Evolutionary conservation across 352 stramenopile genomes (phyloP).

Genomic region (Blastocystis sp.): DNA sequence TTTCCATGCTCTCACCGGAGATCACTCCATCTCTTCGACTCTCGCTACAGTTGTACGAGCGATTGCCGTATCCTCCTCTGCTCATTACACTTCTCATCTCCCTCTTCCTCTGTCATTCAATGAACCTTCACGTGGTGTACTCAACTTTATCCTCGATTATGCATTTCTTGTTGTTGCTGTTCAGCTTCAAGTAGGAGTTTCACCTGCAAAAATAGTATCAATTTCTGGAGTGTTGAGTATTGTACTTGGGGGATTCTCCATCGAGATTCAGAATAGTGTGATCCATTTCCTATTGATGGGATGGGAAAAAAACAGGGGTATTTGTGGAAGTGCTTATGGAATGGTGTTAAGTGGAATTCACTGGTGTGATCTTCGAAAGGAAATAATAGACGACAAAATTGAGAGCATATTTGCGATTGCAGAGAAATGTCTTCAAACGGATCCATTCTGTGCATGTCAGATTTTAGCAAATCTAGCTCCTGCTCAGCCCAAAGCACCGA

Average conservation of each 20-base stretch:
- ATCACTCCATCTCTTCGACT: not conserved
- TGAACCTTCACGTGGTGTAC: not conserved
- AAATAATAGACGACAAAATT: not conserved
- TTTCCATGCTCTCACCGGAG: not conserved
- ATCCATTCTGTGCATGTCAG: no score
- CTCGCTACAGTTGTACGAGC: not conserved
- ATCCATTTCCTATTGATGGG: not conserved
- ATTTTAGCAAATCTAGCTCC: no score
- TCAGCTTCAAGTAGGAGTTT: not conserved
- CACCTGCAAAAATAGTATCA: not conserved
- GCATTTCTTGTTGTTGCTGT: not conserved
- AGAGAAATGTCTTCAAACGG: not conserved
- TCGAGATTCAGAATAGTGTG: slow-evolving; percentile 15
- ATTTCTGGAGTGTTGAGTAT: not conserved
- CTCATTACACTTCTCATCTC: not conserved
- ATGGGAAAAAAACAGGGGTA: not conserved
- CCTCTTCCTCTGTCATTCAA: not conserved
- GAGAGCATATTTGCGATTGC: not conserved
- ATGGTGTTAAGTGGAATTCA: not conserved
- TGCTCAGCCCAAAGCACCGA: no score
- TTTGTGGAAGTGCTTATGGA: not conserved
- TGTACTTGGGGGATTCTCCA: not conserved
- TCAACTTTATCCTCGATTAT: slow-evolving; percentile 25
- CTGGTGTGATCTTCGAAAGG: not conserved
- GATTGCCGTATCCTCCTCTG: not conserved